Conservation (phyloP, 352 stramenopile genomes). For the Blastocystis sp. region DNA sequence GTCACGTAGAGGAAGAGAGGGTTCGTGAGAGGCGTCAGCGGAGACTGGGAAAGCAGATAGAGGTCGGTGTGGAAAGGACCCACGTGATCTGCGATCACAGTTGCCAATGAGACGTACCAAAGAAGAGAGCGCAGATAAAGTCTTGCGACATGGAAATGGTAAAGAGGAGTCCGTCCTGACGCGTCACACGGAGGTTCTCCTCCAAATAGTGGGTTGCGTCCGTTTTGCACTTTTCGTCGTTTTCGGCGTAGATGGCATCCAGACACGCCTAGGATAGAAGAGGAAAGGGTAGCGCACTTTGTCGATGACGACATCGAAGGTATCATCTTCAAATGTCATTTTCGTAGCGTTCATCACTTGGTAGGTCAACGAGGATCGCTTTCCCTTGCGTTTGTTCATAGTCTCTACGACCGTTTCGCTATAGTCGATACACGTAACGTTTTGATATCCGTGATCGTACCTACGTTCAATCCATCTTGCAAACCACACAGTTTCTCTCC, state of each 20-base stretch:
- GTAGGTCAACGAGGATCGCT: neutral
- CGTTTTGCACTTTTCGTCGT: constrained; percentile 23
- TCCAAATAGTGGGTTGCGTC: constrained; percentile 2
- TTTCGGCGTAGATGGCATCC: constrained; percentile 41
- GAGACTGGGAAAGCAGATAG: neutral
- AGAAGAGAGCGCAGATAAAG: constrained; percentile 14
- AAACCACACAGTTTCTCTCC: constrained; percentile 21
- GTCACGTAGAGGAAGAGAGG: constrained; percentile 42
- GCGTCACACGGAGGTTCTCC: constrained; percentile 1
- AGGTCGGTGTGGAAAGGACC: neutral
- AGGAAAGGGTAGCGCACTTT: neutral
- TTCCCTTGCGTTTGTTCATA: constrained; percentile 17
- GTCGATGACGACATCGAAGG: constrained; percentile 54
- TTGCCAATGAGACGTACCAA: neutral
- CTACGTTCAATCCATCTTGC: neutral
- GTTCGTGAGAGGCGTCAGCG: neutral
- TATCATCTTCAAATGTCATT: constrained; percentile 43
- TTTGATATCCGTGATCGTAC: constrained; percentile 55
- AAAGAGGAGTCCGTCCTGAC: neutral
- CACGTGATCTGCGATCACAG: neutral
- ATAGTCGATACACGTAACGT: constrained; percentile 48
- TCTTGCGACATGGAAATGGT: constrained; percentile 45
- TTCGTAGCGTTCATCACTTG: constrained; percentile 54
- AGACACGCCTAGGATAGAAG: neutral
- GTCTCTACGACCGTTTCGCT: constrained; percentile 39